A percentile compares a stretch with the other conserved stretches of the same genome.
Evolutionary conservation across 78 protist species (phyloP).

Genomic region (Dictyostelium citrinum): DNA sequence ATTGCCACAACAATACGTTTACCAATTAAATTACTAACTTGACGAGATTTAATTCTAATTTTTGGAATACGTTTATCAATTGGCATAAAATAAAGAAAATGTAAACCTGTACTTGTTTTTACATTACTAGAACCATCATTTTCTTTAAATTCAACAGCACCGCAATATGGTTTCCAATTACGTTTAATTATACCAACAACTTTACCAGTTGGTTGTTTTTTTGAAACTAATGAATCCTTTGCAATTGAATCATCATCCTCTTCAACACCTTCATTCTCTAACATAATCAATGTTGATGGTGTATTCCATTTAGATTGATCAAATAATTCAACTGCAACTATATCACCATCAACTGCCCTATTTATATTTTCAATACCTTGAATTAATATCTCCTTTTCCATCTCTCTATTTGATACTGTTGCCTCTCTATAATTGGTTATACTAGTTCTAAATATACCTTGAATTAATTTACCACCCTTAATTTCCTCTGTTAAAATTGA

Average conservation of each 20-base stretch:
- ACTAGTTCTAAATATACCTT: slow-evolving; percentile 69
- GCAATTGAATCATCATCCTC: slow-evolving; percentile 63
- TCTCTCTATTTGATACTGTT: slow-evolving; percentile 2
- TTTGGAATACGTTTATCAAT: slow-evolving; percentile 78
- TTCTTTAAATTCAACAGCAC: slow-evolving; percentile 54
- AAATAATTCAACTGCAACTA: slow-evolving; percentile 73
- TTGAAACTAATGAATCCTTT: background rate
- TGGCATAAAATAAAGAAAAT: slow-evolving; percentile 58
- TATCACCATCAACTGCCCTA: slow-evolving; percentile 83
- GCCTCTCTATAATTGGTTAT: slow-evolving; percentile 56
- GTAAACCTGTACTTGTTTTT: background rate
- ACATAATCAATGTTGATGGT: slow-evolving; percentile 46
- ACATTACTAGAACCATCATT: background rate
- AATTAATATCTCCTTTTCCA: slow-evolving; percentile 67
- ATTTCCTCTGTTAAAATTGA: slow-evolving; percentile 24
- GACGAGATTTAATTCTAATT: slow-evolving; percentile 72
- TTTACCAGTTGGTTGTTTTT: slow-evolving; percentile 36
- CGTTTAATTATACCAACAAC: slow-evolving; percentile 85
- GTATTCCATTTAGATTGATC: slow-evolving; percentile 39
- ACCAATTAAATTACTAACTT: slow-evolving; percentile 39
- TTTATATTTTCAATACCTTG: slow-evolving; percentile 74
- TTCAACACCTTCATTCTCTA: slow-evolving; percentile 54
- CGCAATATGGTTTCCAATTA: slow-evolving; percentile 86
- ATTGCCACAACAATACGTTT: slow-evolving; percentile 82
- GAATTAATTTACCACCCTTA: slow-evolving; percentile 43